phyloP scores from a whole-genome alignment of 176 grass and related monocot genomes.

The Oryza meyeriana region DNA sequence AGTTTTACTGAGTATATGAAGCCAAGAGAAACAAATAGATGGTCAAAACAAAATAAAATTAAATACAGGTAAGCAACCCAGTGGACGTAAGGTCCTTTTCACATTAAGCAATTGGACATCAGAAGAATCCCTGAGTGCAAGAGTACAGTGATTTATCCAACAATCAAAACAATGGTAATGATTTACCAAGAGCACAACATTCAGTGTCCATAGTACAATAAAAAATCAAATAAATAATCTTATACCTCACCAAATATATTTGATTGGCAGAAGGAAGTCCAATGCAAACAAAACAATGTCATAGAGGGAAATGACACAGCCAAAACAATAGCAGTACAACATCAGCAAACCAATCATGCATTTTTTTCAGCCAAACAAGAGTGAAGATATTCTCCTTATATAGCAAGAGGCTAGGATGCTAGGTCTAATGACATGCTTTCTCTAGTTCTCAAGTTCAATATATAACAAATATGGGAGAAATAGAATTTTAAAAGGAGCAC shows the following conservation, averaged over 20 bases:
- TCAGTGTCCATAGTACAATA: not conserved
- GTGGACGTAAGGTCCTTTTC: not conserved
- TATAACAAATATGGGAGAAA: not conserved
- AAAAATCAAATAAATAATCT: not conserved
- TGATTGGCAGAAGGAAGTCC: not conserved
- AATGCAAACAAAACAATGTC: not conserved
- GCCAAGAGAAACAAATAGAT: not conserved
- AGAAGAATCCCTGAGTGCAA: not conserved
- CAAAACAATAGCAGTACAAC: not conserved
- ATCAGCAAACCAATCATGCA: conserved; percentile 5
- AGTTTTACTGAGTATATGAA: conserved; percentile 14
- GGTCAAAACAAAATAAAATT: not conserved
- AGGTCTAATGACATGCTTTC: not conserved
- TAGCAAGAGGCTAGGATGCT: not conserved
- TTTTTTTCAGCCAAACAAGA: conserved; percentile 7
- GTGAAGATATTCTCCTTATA: not conserved
- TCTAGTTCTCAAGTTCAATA: not conserved
- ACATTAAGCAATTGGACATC: not conserved
- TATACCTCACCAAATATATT: not conserved
- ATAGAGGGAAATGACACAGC: not conserved
- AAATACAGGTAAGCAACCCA: not conserved
- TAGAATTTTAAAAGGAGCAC: not conserved
- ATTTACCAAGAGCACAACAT: not conserved
- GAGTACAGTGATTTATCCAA: not conserved
- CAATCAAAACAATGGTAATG: not conserved